Percentiles rank a stretch among this genome's conserved stretches.
Evolutionary conservation across 192 early-diverging fungal genomes (phyloP).

Genomic region (Glomus cerebriforme): DNA sequence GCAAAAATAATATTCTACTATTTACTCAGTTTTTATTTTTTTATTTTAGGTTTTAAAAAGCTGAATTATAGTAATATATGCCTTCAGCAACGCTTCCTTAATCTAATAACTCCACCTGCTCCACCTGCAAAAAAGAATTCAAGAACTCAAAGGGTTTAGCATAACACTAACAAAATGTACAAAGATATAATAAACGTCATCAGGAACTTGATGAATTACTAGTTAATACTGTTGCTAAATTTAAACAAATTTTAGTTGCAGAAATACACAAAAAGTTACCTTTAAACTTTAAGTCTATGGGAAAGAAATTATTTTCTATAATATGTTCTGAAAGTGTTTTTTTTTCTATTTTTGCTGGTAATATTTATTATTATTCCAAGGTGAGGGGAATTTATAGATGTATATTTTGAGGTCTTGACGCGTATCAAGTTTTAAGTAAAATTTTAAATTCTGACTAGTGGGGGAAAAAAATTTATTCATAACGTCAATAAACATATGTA

Average conservation of each 20-base stretch:
- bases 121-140: neutral
- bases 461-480: neutral
- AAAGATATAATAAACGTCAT: no score
- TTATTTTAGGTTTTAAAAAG: neutral
- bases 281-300: neutral
- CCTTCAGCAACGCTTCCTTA: neutral
- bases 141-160: neutral
- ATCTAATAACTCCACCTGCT: neutral
- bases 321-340: neutral
- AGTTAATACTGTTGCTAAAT: neutral
- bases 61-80: neutral
- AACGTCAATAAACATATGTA: no score
- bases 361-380: constrained; percentile 8
- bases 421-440: no score
- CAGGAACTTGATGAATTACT: neutral
- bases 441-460: constrained; percentile 1
- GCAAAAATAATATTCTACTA: neutral
- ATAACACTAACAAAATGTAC: neutral
- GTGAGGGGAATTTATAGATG: no score
- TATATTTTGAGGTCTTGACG: no score
- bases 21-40: neutral
- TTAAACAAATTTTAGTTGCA: neutral
- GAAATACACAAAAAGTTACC: neutral
- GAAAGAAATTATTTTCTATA: neutral
- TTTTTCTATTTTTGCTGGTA: constrained; percentile 8